Evolutionary conservation across 768 basidiomycete genomes (phyloP), one percentile per base, ranked within the genome.

Genomic region (Chalciporus pseudorubinellus): DNA sequence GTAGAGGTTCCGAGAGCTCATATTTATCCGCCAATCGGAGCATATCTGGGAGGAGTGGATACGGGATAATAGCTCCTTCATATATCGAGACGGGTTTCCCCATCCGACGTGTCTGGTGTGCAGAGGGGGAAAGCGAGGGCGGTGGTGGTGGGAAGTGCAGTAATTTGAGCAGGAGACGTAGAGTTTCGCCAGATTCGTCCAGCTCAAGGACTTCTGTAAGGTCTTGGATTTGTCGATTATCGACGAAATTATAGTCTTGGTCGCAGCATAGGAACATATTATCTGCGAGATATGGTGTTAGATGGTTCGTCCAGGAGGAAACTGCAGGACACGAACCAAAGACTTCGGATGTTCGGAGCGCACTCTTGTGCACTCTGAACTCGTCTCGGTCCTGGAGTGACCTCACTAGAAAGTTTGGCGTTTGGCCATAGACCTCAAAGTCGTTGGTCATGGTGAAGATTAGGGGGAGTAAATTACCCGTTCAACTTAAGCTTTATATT

Each of bases 221-320:
- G 31, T 67, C 68, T 42, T 67, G 58, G 16, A 46, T 31, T 45
- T 49, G 57, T n/a, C 49, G 53, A 45, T 48, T 31, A 22, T 42
- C 19, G 1, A 56, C 43, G 24, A 58, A 43, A 44, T 36, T 26
- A 44, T 53, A 47, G n/a, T 55, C 59, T 20, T 59, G 65, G 33
- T 81, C 77, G 54, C 84, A 85, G 54, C 77, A 77, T 21, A 73
- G 68, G 63, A 89, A 87, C 87, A 89, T 88, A 61, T 85, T 77
- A 22, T 76, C 86, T 87, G 63, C 46, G 40, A 53, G 28, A 46
- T 24, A 50, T 20, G 39, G 18, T 21, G 29, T 66, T n/a, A 64
- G 55, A 28, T 22, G 16, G 18, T 13, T 34, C 28, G 40, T 16
- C 24, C 2, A 28, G 29, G 39, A 46, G 40, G 39, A 28, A 38